These are phyloP conservation scores for Venturia asperata DNA, from an alignment of 2,329 filamentous ascomycete species.

Conservation along the genomic window DNA sequence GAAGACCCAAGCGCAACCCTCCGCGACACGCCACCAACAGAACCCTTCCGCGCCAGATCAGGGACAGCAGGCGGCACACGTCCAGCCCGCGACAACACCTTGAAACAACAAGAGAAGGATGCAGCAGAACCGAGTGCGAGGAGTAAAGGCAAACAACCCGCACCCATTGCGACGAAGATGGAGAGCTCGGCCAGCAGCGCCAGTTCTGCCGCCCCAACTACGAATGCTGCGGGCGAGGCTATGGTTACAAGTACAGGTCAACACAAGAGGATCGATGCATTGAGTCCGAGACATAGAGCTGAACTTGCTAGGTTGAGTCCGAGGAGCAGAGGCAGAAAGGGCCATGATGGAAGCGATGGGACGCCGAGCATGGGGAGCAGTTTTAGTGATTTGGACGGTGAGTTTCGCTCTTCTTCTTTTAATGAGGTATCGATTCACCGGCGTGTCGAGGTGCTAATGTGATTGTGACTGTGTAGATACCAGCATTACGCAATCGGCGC, in stretches of 20 bases:
- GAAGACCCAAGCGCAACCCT: slow-evolving; percentile 19
- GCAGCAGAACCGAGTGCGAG: not conserved
- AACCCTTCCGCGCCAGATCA: not conserved
- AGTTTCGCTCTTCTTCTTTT: slow-evolving; percentile 19
- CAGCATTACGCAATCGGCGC: slow-evolving; percentile 70
- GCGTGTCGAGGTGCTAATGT: slow-evolving; percentile 14
- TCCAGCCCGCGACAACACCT: not conserved
- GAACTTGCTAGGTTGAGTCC: slow-evolving; percentile 53
- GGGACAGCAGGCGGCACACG: slow-evolving; percentile 6
- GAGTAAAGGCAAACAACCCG: slow-evolving; percentile 17
- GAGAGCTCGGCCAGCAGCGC: slow-evolving; percentile 20
- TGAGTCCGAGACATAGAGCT: slow-evolving; percentile 49
- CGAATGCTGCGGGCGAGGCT: not conserved
- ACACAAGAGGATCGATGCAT: slow-evolving; percentile 25
- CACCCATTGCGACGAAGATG: slow-evolving; percentile 4
- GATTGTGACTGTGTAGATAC: slow-evolving; percentile 48
- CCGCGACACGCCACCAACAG: not conserved
- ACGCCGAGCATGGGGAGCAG: slow-evolving; percentile 78
- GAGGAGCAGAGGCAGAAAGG: slow-evolving; percentile 42
- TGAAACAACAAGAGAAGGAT: slow-evolving; percentile 3
- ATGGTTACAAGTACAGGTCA: slow-evolving; percentile 4
- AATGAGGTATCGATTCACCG: no score
- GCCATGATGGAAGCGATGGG: slow-evolving; percentile 60
- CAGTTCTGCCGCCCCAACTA: slow-evolving; percentile 15
- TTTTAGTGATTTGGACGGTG: slow-evolving; percentile 76